Conservation (phyloP, 2,329 filamentous ascomycete genomes). For the Alternaria sp. region DNA sequence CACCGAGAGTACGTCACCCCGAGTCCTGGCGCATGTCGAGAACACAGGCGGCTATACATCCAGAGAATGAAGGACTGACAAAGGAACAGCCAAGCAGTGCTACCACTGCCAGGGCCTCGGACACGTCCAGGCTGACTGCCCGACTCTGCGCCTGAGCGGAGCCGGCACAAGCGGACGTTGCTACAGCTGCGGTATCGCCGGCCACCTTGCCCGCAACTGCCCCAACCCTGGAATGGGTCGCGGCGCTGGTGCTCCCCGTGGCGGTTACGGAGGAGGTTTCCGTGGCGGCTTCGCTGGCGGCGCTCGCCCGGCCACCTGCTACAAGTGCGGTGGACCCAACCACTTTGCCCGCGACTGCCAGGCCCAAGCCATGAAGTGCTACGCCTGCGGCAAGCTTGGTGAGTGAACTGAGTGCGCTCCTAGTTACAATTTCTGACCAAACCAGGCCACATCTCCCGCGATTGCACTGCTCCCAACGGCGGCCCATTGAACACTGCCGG, state of each 20-base stretch:
- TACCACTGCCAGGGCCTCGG: conserved; percentile 99
- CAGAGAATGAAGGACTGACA: conserved; percentile 17
- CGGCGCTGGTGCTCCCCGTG: conserved; percentile 70
- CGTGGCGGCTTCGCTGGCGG: conserved; percentile 78
- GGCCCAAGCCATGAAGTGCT: conserved; percentile 98
- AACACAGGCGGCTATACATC: neutral
- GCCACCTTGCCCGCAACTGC: conserved; percentile 91
- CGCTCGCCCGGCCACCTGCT: conserved; percentile 69
- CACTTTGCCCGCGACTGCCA: conserved; percentile 99
- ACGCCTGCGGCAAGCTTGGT: conserved; percentile 87
- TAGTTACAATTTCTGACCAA: conserved; percentile 5
- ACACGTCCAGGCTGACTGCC: conserved; percentile 98
- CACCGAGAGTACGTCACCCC: conserved; percentile 73
- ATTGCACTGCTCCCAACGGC: conserved; percentile 96
- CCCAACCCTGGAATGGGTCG: conserved; percentile 75
- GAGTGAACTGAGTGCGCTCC: neutral
- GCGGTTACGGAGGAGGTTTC: conserved; percentile 71
- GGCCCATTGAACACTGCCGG: conserved; percentile 93
- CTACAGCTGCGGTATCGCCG: conserved; percentile 94
- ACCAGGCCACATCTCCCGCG: conserved; percentile 82
- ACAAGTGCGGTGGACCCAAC: conserved; percentile 84
- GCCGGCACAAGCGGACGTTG: conserved; percentile 83
- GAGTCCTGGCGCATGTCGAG: neutral
- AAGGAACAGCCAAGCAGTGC: conserved; percentile 85
- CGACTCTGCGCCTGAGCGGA: conserved; percentile 88